Evolutionary conservation across 2,329 filamentous ascomycete species (phyloP).

Genomic region (Exophiala oligosperma): DNA sequence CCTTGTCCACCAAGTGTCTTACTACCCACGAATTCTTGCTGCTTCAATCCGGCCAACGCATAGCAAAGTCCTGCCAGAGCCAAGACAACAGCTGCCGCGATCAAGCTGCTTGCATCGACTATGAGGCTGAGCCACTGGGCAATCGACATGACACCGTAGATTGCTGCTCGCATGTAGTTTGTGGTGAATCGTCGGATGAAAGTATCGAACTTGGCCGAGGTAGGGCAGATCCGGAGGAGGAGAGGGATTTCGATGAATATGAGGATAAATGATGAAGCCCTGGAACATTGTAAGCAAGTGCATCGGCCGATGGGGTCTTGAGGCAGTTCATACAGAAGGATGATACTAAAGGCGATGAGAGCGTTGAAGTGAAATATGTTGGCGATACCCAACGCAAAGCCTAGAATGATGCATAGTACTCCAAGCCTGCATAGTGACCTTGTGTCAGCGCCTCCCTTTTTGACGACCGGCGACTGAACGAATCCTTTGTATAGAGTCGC

Average conservation of each 20-base stretch:
- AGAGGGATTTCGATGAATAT: conserved; percentile 89
- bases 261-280: conserved; percentile 70
- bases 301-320: no score
- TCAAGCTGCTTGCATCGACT: conserved; percentile 65
- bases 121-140: conserved; percentile 83
- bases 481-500: background rate
- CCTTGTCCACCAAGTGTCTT: conserved; percentile 91
- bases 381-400: conserved; percentile 66
- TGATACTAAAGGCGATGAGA: conserved; percentile 61
- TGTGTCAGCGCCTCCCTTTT: conserved; percentile 10
- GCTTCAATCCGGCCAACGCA: conserved; percentile 44
- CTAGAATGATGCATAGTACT: conserved; percentile 63
- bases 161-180: conserved; percentile 88
- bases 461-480: no score
- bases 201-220: conserved; percentile 81
- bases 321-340: conserved; percentile 52
- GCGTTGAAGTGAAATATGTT: conserved; percentile 65
- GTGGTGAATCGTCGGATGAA: conserved; percentile 91
- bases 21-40: conserved; percentile 59
- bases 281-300: conserved; percentile 36
- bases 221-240: conserved; percentile 95
- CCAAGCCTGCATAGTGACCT: conserved; percentile 37
- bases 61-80: conserved; percentile 79
- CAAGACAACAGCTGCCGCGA: conserved; percentile 83
- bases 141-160: conserved; percentile 78